Evolutionary conservation across 2,329 filamentous ascomycete genomes (phyloP).

Genomic region (Venturia effusa): DNA sequence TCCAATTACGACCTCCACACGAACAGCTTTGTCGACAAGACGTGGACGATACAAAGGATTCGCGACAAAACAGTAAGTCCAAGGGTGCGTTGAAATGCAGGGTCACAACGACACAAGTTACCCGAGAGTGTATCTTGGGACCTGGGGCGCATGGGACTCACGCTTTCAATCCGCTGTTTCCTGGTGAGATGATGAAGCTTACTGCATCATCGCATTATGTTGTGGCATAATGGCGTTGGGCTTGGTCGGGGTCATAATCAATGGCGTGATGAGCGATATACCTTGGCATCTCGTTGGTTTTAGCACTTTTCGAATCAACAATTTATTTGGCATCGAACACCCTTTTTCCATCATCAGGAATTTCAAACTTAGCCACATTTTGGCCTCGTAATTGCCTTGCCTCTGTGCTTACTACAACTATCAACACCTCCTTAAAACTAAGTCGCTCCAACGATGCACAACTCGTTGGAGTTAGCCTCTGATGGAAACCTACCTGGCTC

Average conservation of each 20-base stretch:
- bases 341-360: neutral
- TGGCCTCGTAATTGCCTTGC: neutral
- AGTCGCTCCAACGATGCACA: no score
- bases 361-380: neutral
- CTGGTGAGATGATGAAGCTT: neutral
- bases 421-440: neutral
- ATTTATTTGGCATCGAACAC: neutral
- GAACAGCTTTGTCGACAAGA: slow-evolving; percentile 6
- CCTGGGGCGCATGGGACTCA: no score
- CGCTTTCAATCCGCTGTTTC: no score
- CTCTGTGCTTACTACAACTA: neutral
- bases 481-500: no score
- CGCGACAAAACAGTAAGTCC: neutral
- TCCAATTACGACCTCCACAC: slow-evolving; percentile 34
- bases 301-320: neutral
- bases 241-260: neutral
- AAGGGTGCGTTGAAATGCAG: slow-evolving; percentile 2
- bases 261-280: neutral
- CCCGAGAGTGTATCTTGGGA: no score
- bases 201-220: neutral
- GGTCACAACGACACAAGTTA: neutral
- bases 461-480: no score
- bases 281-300: neutral
- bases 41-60: neutral
- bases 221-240: neutral